A percentile compares a stretch with the other conserved stretches of the same genome.
These are phyloP conservation scores for Carex scoparia DNA, from an alignment of 176 grass and related monocot species.

Conservation along the genomic window DNA sequence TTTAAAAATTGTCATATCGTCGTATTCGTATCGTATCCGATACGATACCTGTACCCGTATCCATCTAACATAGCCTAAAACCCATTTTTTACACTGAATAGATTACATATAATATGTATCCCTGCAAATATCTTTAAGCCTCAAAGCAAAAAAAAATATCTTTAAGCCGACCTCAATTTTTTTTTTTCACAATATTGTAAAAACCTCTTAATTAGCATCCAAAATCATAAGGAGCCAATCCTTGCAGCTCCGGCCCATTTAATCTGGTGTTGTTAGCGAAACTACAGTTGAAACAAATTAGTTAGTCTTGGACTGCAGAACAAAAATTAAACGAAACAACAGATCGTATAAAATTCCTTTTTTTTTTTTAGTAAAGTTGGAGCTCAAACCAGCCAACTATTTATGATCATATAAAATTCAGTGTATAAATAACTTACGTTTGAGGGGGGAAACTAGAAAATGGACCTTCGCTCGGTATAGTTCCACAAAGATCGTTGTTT, in stretches of 20 bases:
- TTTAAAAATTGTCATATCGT: too few species aligned
- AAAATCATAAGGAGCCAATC: slow-evolving; percentile 72
- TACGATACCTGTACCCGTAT: too few species aligned
- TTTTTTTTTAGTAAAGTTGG: too few species aligned
- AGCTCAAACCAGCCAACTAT: too few species aligned
- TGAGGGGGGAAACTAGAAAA: slow-evolving; percentile 77
- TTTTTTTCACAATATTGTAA: background rate
- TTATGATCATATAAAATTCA: background rate
- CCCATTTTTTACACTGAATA: background rate
- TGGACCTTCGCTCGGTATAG: slow-evolving; percentile 81
- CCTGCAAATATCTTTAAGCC: background rate
- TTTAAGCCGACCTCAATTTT: background rate
- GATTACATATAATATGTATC: background rate
- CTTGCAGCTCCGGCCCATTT: slow-evolving; percentile 92
- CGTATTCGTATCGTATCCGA: too few species aligned
- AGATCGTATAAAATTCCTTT: background rate
- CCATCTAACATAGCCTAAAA: background rate
- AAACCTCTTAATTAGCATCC: slow-evolving; percentile 50
- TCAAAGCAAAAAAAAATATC: background rate
- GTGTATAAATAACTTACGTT: slow-evolving; percentile 47
- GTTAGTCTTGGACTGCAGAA: background rate
- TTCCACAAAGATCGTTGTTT: slow-evolving; percentile 96
- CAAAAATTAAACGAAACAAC: background rate
- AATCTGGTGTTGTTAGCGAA: slow-evolving; percentile 93
- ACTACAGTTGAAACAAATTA: slow-evolving; percentile 39